A percentile compares a stretch with the other conserved stretches of the same genome.
Conservation (phyloP, 768 basidiomycete species). For the Termitomyces sp. region DNA sequence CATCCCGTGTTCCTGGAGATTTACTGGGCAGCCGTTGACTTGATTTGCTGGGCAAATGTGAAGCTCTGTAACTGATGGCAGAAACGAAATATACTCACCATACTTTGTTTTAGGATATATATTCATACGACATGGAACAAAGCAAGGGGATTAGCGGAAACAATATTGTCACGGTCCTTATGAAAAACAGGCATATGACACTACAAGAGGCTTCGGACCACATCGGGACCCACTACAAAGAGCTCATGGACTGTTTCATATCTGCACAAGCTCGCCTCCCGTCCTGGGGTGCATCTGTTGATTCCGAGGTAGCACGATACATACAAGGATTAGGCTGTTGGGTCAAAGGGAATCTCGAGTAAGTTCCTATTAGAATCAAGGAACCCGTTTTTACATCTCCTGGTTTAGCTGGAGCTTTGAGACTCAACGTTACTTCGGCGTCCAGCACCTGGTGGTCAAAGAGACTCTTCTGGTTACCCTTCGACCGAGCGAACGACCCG, state of each 20-base stretch:
- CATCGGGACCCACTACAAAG: conserved; percentile 46
- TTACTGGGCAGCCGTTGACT: conserved; percentile 58
- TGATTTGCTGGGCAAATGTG: conserved; percentile 72
- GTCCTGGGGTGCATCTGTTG: conserved; percentile 44
- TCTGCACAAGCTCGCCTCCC: conserved; percentile 40
- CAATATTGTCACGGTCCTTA: conserved; percentile 67
- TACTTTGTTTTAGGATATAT: conserved; percentile 48
- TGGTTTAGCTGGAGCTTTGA: conserved; percentile 60
- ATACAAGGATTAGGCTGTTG: conserved; percentile 55
- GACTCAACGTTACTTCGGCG: conserved; percentile 65
- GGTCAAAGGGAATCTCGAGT: conserved; percentile 60
- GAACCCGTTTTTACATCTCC: conserved; percentile 12
- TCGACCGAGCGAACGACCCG: conserved; percentile 32
- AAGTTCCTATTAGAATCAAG: conserved; percentile 15
- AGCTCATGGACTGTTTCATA: conserved; percentile 48
- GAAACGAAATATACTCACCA: background rate
- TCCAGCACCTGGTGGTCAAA: conserved; percentile 47
- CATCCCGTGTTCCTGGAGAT: conserved; percentile 50
- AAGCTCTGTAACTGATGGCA: conserved; percentile 16
- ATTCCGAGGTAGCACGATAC: conserved; percentile 48
- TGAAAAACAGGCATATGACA: conserved; percentile 47
- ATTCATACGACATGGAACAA: conserved; percentile 74
- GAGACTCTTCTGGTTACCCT: conserved; percentile 42
- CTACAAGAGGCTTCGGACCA: conserved; percentile 60
- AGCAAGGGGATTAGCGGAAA: conserved; percentile 60